These are phyloP conservation scores for Boletus vinaceobasis DNA, from an alignment of 768 basidiomycete genomes.

Conservation along the genomic window DNA sequence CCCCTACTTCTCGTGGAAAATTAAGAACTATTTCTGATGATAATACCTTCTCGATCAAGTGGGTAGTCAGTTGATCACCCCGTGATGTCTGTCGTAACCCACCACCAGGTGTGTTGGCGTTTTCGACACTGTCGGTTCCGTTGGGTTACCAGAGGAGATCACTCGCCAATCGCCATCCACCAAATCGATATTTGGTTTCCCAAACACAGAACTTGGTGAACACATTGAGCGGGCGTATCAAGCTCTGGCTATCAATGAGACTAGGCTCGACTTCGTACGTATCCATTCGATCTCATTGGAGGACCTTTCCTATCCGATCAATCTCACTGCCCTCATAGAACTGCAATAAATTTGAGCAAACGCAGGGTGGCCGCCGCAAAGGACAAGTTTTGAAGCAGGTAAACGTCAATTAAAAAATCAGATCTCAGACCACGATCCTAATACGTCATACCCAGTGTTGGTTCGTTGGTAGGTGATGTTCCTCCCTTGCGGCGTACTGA, in stretches of 20 bases:
- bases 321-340: conserved; percentile 34
- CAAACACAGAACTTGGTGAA: conserved; percentile 53
- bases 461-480: conserved; percentile 55
- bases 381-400: conserved; percentile 64
- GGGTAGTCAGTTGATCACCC: conserved; percentile 10
- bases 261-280: conserved; percentile 64
- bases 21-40: conserved; percentile 44
- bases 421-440: not conserved
- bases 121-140: conserved; percentile 74
- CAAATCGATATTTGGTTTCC: conserved; percentile 61
- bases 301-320: not conserved
- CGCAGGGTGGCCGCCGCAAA: conserved; percentile 46
- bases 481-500: not conserved
- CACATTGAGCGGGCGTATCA: conserved; percentile 68
- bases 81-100: conserved; percentile 1
- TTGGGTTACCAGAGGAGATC: conserved; percentile 68
- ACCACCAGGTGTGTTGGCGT: conserved; percentile 60
- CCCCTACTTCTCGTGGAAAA: conserved; percentile 51
- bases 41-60: conserved; percentile 63
- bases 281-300: not conserved
- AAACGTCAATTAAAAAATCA: conserved; percentile 6
- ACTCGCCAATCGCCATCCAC: conserved; percentile 41
- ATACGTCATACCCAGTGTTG: conserved; percentile 47
- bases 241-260: conserved; percentile 67
- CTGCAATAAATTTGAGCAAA: conserved; percentile 63